These are phyloP conservation scores for Carex myosuroides DNA, from an alignment of 176 grass and related monocot species.

Conservation along the genomic window DNA sequence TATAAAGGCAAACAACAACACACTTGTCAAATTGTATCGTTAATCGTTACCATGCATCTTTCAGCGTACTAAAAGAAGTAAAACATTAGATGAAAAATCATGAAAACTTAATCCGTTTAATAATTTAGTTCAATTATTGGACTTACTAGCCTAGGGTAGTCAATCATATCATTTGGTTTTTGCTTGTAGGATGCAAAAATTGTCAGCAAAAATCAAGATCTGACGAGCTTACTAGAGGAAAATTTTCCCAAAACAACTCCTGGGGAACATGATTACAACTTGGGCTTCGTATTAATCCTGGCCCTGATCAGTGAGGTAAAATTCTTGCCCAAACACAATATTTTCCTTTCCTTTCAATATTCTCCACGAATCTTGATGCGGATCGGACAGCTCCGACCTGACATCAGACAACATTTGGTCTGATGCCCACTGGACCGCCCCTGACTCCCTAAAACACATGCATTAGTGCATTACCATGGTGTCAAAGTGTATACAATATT, in stretches of 20 bases:
- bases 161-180: not conserved
- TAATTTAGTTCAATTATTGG: not conserved
- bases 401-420: too few relatives aligned
- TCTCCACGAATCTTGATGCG: too few relatives aligned
- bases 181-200: not conserved
- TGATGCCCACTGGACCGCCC: too few relatives aligned
- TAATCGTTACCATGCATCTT: not conserved
- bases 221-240: conserved; percentile 34
- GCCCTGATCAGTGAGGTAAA: conserved; percentile 56
- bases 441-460: too few relatives aligned
- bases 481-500: not conserved
- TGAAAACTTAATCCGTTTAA: not conserved
- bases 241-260: conserved; percentile 16
- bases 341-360: not conserved
- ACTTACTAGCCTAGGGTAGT: not conserved
- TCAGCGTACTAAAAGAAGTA: not conserved
- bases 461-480: not conserved
- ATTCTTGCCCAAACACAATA: not conserved
- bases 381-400: too few relatives aligned
- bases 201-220: conserved; percentile 20
- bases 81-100: not conserved
- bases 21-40: not conserved
- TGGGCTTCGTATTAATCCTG: conserved; percentile 38
- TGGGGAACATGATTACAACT: conserved; percentile 21
- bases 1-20: not conserved